Evolutionary conservation across 495 filamentous ascomycete genomes (phyloP).

Genomic region (Daldinia childiae): DNA sequence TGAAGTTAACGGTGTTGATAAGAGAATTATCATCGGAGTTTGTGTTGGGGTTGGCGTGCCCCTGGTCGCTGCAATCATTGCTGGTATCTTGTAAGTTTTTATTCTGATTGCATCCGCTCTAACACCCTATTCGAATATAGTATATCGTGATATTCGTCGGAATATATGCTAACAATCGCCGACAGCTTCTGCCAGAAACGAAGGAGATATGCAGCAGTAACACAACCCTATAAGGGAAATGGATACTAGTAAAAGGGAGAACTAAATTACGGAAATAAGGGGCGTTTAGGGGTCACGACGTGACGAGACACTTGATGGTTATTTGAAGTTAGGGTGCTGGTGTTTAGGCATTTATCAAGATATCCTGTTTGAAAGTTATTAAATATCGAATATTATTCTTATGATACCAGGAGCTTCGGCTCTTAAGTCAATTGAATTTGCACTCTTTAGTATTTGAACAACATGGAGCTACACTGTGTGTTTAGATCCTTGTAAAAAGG

Average conservation of each 20-base stretch:
- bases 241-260: background rate
- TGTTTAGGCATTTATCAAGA: background rate
- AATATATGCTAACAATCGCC: constrained; percentile 3
- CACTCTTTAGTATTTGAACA: too few species aligned
- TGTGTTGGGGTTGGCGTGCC: constrained; percentile 57
- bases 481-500: too few species aligned
- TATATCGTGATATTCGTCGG: background rate
- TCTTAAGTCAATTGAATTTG: too few species aligned
- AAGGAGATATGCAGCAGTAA: constrained; percentile 22
- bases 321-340: background rate
- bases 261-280: background rate
- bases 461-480: too few species aligned
- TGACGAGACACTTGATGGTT: background rate
- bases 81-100: constrained; percentile 49
- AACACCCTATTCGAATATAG: background rate
- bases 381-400: too few species aligned
- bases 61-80: constrained; percentile 44
- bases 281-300: background rate
- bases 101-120: background rate
- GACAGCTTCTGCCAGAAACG: constrained; percentile 33
- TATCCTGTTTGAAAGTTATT: too few species aligned
- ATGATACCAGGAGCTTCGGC: too few species aligned
- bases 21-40: constrained; percentile 55
- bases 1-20: constrained; percentile 43
- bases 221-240: constrained; percentile 11